Evolutionary conservation across 768 basidiomycete genomes (phyloP), one percentile per base, ranked within the genome.

Genomic region (Termitomyces sp.): DNA sequence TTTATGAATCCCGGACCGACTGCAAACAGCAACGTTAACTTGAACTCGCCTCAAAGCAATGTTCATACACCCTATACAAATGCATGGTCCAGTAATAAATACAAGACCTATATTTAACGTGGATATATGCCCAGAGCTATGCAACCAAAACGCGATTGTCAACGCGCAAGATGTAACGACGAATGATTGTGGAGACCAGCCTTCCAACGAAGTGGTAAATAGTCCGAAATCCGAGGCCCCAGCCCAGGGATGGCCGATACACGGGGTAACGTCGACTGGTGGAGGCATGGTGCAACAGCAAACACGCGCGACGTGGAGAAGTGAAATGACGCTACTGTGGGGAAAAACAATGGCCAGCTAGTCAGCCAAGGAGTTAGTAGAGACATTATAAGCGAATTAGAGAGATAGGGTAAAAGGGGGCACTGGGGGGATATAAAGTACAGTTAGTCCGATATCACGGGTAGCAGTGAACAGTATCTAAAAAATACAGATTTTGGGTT

Each of bases 401-500:
- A 19, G 19, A 32, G n/a, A 23, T 48, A 43, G 38, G 43, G 19
- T 25, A 40, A 41, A 34, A 32, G 38, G 27, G 49, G 34, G 16
- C 25, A 29, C 38, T 21, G 40, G 32, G 53, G 53, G 35, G 38
- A 44, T 55, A 25, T 58, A 62, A 43, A 41, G 58, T 62, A 62
- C 60, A 61, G 38, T 38, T 38, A 51, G 37, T 51, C 27, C 49
- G 23, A 40, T 19, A 48, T 48, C 31, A 34, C 32, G 32, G 53
- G 35, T 19, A 43, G 21, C 46, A 41, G 51, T 57, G 38, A 48
- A 50, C 23, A 34, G 25, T 61, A 59, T 61, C 60, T 61, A 63
- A 55, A 57, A 57, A 63, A 61, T 63, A 63, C 62, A 63, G 44
- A 21, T 46, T 57, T 61, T 59, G 53, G 35, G 46, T 49, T 44